Percentiles rank a stretch among this genome's conserved stretches.
Evolutionary conservation across 176 grass and related monocot genomes (phyloP).

Genomic region (Eragrostis curvula): DNA sequence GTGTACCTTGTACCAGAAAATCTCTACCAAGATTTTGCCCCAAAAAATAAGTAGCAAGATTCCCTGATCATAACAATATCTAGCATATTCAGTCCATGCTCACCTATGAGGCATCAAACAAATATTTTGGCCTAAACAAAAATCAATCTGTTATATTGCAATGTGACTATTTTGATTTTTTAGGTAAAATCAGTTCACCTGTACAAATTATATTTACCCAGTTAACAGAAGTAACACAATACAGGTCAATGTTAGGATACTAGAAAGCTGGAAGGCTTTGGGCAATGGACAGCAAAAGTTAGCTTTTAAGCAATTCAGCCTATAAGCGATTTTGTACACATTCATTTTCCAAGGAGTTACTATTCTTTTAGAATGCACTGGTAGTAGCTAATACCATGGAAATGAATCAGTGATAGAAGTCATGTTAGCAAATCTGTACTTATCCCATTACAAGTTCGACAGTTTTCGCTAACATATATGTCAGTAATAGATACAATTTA

Average conservation of each 20-base stretch:
- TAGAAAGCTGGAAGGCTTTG: not conserved
- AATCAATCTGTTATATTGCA: not conserved
- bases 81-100: not conserved
- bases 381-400: not conserved
- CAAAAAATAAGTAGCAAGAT: too few species aligned
- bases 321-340: not conserved
- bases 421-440: too few species aligned
- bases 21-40: too few species aligned
- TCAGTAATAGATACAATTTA: not conserved
- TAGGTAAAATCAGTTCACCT: not conserved
- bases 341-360: not conserved
- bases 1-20: too few species aligned
- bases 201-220: not conserved
- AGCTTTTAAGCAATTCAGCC: not conserved
- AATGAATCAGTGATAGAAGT: not conserved
- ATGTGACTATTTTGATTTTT: not conserved
- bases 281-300: not conserved
- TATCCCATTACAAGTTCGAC: too few species aligned
- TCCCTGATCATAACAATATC: too few species aligned
- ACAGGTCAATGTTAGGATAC: not conserved
- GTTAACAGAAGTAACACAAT: not conserved
- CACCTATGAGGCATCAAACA: too few species aligned
- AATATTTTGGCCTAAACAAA: too few species aligned
- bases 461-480: not conserved
- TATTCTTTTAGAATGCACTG: not conserved